These are phyloP conservation scores for Rugonectria rugulosa DNA, from an alignment of 2,329 filamentous ascomycete species.

Conservation along the genomic window DNA sequence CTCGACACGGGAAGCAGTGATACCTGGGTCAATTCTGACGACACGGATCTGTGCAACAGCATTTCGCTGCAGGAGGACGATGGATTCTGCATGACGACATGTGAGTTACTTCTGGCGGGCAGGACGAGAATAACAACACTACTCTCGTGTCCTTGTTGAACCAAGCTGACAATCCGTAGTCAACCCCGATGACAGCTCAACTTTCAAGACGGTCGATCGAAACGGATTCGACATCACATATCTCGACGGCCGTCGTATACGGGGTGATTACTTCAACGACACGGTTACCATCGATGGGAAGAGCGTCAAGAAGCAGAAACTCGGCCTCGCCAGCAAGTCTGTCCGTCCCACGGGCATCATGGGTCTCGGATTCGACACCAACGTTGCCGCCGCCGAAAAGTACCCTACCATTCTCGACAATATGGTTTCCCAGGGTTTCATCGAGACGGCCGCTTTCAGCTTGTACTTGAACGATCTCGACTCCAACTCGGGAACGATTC, in stretches of 20 bases:
- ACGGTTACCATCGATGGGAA: constrained; percentile 59
- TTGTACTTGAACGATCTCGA: constrained; percentile 73
- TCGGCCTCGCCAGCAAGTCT: constrained; percentile 60
- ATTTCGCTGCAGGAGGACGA: constrained; percentile 43
- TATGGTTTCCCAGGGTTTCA: constrained; percentile 67
- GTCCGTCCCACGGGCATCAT: constrained; percentile 63
- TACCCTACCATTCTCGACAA: constrained; percentile 70
- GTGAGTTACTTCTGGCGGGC: constrained; percentile 46
- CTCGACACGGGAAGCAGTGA: constrained; percentile 72
- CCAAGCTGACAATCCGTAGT: constrained; percentile 36
- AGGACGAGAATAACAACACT: too few species aligned
- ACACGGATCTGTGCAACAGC: constrained; percentile 66
- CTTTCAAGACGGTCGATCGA: constrained; percentile 52
- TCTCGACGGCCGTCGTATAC: constrained; percentile 62
- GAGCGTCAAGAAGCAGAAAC: constrained; percentile 58
- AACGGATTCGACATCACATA: constrained; percentile 67
- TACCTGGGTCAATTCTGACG: constrained; percentile 66
- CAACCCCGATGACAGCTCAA: constrained; percentile 55
- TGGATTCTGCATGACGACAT: constrained; percentile 45
- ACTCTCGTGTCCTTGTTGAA: too few species aligned
- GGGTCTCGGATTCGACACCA: constrained; percentile 64
- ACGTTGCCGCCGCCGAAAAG: constrained; percentile 51
- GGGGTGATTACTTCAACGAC: constrained; percentile 66
- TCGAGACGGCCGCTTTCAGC: constrained; percentile 71
- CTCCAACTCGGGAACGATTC: constrained; percentile 70